Evolutionary conservation across 768 basidiomycete genomes (phyloP), one percentile per base, ranked within the genome.

Genomic region (Phallus indusiatus): DNA sequence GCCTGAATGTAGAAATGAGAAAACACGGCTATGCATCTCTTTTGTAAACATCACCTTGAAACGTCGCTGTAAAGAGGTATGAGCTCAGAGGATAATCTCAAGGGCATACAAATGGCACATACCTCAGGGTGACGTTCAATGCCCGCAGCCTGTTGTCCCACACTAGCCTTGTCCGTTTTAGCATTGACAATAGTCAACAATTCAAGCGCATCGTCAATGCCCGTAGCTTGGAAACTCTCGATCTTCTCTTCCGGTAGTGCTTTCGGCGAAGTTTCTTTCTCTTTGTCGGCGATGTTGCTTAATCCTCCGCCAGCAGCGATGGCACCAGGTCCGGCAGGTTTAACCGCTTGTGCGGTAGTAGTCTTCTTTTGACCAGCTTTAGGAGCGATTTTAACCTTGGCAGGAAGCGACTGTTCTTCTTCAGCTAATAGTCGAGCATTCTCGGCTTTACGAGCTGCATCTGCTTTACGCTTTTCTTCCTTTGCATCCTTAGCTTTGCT

Each of bases 41-140:
- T 55, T 36, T 33, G 49, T 1, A 24, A 47, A 51, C 68, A 60
- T 24, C 64, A 83, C 89, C 82, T 95, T 94, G 80, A 90, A 92
- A 61, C 93, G 85, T 70, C 91, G 82, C 90, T 94, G 70, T 36
- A 49, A 24, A n/a, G 12, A n/a, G 36, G 24, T 2, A 28, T 12
- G n/a, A 24, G 53, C 64, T 47, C 67, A 60, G 53, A 16, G 42
- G 14, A 14, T 12, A 12, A 20, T 21, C 47, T 48, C 53, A n/a
- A 49, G 47, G 56, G 10, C 20, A 56, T 58, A 50, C 34, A 67
- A 24, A 50, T 10, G 49, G 60, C 18, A 72, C 80, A 52, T 66
- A 92, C 91, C 83, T 96, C 94, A 54, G 94, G 94, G 78, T 96
- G 94, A 56, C 79, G 80, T 74, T 96, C 93, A 36, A 96, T 80